Percentiles rank a stretch among this genome's conserved stretches.
Conservation (phyloP, 2,329 filamentous ascomycete species). For the Emergomyces orientalis region DNA sequence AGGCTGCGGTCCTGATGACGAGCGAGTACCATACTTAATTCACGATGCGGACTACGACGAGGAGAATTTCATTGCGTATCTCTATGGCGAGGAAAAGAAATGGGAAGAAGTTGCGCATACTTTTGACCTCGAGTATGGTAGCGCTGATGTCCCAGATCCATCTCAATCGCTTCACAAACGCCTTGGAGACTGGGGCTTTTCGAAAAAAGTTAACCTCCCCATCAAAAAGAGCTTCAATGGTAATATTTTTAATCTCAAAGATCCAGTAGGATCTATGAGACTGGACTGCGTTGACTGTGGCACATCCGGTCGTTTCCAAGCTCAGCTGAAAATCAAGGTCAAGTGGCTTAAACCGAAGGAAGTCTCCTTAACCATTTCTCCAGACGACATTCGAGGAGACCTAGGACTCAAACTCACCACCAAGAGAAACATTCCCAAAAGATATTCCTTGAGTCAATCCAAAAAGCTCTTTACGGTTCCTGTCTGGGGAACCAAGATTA, state of each 20-base stretch:
- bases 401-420: conserved; percentile 3
- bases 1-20: conserved; percentile 6
- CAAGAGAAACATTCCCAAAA: background rate
- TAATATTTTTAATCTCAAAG: background rate
- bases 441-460: background rate
- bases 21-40: conserved; percentile 7
- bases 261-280: background rate
- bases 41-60: conserved; percentile 9
- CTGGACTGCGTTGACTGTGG: background rate
- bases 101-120: conserved; percentile 10
- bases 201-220: background rate
- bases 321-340: background rate
- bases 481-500: background rate
- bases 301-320: background rate
- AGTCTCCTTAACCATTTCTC: conserved; percentile 4
- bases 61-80: conserved; percentile 4
- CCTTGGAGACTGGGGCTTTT: background rate
- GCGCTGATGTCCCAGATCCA: background rate
- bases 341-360: background rate
- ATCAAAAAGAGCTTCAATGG: background rate
- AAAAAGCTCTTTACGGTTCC: background rate
- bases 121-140: conserved; percentile 8
- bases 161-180: background rate
- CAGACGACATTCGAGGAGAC: conserved; percentile 5
- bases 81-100: conserved; percentile 6